phyloP scores from a whole-genome alignment of 129 eudicot species.

The Deinandra increscens region DNA sequence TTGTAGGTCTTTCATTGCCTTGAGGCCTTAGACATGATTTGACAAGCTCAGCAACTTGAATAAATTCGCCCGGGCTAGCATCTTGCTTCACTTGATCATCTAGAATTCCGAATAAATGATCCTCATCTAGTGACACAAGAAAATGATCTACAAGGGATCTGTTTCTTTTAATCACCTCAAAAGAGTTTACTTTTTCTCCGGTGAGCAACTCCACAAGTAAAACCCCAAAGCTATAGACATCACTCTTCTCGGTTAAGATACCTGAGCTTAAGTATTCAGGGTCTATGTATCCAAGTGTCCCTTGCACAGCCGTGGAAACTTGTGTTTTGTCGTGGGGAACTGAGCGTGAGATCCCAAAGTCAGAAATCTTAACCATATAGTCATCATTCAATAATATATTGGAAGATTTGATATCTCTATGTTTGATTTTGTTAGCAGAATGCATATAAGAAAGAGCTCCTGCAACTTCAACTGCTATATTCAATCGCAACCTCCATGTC shows the following conservation, averaged over 20 bases:
- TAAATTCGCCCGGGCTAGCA: constrained; percentile 16
- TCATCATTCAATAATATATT: constrained; percentile 26
- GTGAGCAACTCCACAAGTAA: constrained; percentile 34
- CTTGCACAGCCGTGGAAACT: constrained; percentile 15
- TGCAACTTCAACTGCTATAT: constrained; percentile 21
- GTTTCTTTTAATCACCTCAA: constrained; percentile 2
- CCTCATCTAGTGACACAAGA: constrained; percentile 9
- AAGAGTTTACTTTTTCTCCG: constrained; percentile 12
- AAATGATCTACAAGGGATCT: neutral
- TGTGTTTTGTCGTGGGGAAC: constrained; percentile 26
- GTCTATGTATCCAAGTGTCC: constrained; percentile 35
- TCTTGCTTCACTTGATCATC: constrained; percentile 25
- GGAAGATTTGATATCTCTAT: constrained; percentile 30
- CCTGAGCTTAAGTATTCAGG: constrained; percentile 30
- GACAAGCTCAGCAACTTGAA: constrained; percentile 14
- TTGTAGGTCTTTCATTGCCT: constrained; percentile 29
- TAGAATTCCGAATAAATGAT: constrained; percentile 13
- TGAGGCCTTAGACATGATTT: constrained; percentile 18
- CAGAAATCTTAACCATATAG: constrained; percentile 22
- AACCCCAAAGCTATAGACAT: constrained; percentile 37
- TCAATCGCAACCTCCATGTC: constrained; percentile 11
- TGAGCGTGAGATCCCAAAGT: constrained; percentile 24
- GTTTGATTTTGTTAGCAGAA: constrained; percentile 26
- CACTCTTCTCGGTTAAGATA: constrained; percentile 25
- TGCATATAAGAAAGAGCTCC: constrained; percentile 32